phyloP scores from a whole-genome alignment of 805 yeast genomes.

The Kodamaea nitidulidarum region DNA sequence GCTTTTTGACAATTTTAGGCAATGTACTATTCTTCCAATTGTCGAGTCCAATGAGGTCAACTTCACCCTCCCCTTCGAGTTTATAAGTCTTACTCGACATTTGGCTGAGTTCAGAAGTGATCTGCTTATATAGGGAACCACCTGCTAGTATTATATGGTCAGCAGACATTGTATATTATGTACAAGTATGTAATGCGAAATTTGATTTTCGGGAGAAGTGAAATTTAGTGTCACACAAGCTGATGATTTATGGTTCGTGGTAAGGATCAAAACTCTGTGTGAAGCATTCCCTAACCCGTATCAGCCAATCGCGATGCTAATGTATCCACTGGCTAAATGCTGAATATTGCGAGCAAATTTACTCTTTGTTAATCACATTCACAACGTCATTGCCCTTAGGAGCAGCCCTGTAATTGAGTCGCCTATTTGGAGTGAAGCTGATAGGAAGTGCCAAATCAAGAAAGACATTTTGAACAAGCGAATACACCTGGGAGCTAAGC shows the following conservation, averaged over 20 bases:
- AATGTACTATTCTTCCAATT: conserved; percentile 31
- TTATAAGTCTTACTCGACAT: conserved; percentile 24
- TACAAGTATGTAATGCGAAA: not conserved
- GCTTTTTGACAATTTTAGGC: conserved; percentile 22
- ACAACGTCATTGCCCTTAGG: conserved; percentile 4
- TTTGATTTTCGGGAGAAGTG: not conserved
- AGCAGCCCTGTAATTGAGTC: conserved; percentile 22
- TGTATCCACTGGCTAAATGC: too few species aligned
- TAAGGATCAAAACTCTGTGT: not conserved
- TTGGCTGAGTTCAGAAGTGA: conserved; percentile 25
- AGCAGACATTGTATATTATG: conserved; percentile 3
- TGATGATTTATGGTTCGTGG: not conserved
- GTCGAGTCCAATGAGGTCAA: conserved; percentile 31
- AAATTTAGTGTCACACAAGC: too few species aligned
- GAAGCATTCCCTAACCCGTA: not conserved
- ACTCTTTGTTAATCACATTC: conserved; percentile 7
- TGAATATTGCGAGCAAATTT: not conserved
- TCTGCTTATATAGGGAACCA: conserved; percentile 21
- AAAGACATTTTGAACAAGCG: conserved; percentile 69
- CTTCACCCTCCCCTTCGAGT: conserved; percentile 11
- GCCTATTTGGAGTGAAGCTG: conserved; percentile 41
- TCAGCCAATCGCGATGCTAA: too few species aligned
- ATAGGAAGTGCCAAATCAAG: conserved; percentile 67
- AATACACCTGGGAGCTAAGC: conserved; percentile 79
- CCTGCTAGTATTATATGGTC: conserved; percentile 15